Evolutionary conservation across 2,329 filamentous ascomycete genomes (phyloP).

Genomic region (Plectosphaerella sp.): DNA sequence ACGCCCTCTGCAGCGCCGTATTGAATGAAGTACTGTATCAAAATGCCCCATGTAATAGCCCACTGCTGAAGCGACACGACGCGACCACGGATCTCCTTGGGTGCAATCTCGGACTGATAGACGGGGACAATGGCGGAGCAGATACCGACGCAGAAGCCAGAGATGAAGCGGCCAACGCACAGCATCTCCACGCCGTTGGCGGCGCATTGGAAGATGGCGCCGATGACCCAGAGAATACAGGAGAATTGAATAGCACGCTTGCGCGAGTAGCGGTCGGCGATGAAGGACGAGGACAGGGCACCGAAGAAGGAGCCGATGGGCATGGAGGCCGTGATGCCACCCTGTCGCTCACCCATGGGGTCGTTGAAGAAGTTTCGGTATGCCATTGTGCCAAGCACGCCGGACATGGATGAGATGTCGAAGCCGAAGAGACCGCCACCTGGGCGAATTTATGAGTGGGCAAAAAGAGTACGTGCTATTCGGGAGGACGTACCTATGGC

Average conservation of each 20-base stretch:
- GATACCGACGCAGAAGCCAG: constrained; percentile 71
- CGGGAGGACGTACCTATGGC: constrained; percentile 46
- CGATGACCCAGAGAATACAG: constrained; percentile 46
- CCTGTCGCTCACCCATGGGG: constrained; percentile 53
- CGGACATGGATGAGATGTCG: constrained; percentile 72
- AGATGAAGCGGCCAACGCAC: constrained; percentile 65
- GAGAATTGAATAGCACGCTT: constrained; percentile 44
- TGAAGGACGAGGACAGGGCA: constrained; percentile 42
- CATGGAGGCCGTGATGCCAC: constrained; percentile 70
- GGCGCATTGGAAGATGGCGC: constrained; percentile 53
- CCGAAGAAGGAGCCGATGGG: constrained; percentile 66
- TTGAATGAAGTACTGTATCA: constrained; percentile 64
- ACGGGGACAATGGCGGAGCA: constrained; percentile 67
- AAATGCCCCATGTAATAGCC: constrained; percentile 67
- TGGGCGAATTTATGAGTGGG: constrained; percentile 6
- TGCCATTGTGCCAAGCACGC: constrained; percentile 59
- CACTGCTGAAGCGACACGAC: constrained; percentile 61
- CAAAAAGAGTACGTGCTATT: too few species aligned
- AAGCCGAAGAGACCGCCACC: constrained; percentile 74
- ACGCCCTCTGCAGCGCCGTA: constrained; percentile 54
- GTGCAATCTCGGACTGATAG: constrained; percentile 64
- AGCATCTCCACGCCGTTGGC: constrained; percentile 67
- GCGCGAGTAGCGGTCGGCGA: constrained; percentile 46
- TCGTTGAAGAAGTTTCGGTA: constrained; percentile 72
- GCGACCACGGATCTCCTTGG: constrained; percentile 52